Conservation (phyloP, 2,329 filamentous ascomycete species). For the Talaromyces islandicus region DNA sequence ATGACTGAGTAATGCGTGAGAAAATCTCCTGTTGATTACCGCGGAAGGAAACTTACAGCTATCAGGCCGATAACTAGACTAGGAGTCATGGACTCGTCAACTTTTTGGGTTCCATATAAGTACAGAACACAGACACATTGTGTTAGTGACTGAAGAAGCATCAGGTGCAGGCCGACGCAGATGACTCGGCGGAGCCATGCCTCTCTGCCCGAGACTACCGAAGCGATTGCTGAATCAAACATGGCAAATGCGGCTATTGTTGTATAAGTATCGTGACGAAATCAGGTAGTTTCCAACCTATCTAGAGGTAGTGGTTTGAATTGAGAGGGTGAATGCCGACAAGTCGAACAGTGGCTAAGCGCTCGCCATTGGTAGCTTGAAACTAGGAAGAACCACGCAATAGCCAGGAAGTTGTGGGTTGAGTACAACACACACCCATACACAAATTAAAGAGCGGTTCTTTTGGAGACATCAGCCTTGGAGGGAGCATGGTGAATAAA, state of each 20-base stretch:
- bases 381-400: not conserved
- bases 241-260: not conserved
- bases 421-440: not conserved
- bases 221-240: not conserved
- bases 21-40: not conserved
- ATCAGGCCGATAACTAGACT: conserved; percentile 31
- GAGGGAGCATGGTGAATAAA: conserved; percentile 10
- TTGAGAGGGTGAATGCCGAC: not conserved
- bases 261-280: not conserved
- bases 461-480: not conserved
- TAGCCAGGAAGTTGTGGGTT: not conserved
- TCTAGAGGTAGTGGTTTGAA: not conserved
- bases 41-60: conserved; percentile 21
- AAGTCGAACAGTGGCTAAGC: not conserved
- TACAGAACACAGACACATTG: conserved; percentile 29
- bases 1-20: conserved; percentile 20
- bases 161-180: conserved; percentile 28
- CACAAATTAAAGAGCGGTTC: not conserved
- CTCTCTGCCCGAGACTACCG: not conserved
- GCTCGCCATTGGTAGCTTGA: not conserved
- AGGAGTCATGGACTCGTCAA: conserved; percentile 32
- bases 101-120: conserved; percentile 27
- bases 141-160: conserved; percentile 29
- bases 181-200: conserved; percentile 31
- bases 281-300: not conserved